Conservation (phyloP, 331 rosid genomes). For the Phaseolus coccineus region DNA sequence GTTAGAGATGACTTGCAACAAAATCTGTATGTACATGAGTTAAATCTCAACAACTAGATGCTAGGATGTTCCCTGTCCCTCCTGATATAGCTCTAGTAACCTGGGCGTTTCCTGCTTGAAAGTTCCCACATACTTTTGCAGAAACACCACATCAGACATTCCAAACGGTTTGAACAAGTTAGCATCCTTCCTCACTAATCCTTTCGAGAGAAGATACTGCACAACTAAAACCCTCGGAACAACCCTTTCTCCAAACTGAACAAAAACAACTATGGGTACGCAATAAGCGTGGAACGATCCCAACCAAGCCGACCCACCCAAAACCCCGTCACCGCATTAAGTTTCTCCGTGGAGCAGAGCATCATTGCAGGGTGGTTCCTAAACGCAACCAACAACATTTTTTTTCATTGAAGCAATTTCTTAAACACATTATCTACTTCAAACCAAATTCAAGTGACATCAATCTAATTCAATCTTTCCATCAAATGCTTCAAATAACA, state of each 20-base stretch:
- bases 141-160: not conserved
- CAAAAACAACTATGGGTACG: not conserved
- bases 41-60: not conserved
- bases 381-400: too few species aligned
- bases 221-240: not conserved
- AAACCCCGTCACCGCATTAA: not conserved
- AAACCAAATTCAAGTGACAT: too few species aligned
- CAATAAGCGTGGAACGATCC: not conserved
- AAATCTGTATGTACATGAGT: not conserved
- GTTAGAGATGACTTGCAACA: not conserved
- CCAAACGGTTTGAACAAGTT: not conserved
- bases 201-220: not conserved
- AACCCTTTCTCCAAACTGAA: not conserved
- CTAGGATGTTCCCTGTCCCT: not conserved
- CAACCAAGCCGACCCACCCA: not conserved
- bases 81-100: not conserved
- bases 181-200: not conserved
- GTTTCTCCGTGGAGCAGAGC: too few species aligned
- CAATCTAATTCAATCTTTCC: too few species aligned
- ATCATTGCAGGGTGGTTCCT: too few species aligned
- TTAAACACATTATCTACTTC: too few species aligned
- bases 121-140: not conserved
- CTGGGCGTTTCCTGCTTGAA: not conserved
- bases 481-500: too few species aligned
- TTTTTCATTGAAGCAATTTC: too few species aligned